A percentile compares a stretch with the other conserved stretches of the same genome.
phyloP scores from a whole-genome alignment of 2,329 filamentous ascomycete genomes.

The Leptographium flavum region DNA sequence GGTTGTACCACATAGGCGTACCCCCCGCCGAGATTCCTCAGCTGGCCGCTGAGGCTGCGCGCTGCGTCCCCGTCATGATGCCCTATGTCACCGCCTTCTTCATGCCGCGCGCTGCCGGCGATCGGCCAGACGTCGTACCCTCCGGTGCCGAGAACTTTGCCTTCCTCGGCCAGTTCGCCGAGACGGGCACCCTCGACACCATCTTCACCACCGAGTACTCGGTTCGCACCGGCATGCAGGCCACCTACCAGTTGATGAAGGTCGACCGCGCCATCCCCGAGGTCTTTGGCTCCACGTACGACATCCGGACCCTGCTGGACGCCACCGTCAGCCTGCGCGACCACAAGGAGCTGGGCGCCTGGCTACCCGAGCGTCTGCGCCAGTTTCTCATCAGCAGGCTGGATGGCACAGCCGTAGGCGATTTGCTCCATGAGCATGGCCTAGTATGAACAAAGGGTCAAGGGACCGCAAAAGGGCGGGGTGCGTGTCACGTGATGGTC shows the following conservation, averaged over 20 bases:
- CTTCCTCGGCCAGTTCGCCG: constrained; percentile 26
- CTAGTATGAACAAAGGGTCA: too few species aligned
- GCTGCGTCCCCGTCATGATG: constrained; percentile 24
- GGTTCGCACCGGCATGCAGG: constrained; percentile 20
- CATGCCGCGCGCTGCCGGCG: constrained; percentile 18
- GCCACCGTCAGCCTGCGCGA: constrained; percentile 11
- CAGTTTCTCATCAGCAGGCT: constrained; percentile 7
- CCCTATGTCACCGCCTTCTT: constrained; percentile 24
- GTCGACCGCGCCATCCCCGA: constrained; percentile 16
- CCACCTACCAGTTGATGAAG: constrained; percentile 17
- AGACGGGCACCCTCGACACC: constrained; percentile 21
- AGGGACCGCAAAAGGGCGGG: background rate
- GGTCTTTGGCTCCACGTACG: constrained; percentile 17
- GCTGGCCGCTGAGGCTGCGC: constrained; percentile 13
- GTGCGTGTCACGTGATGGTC: background rate
- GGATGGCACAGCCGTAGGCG: constrained; percentile 10
- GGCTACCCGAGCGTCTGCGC: constrained; percentile 11
- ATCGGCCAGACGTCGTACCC: constrained; percentile 25
- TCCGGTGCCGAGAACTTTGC: constrained; percentile 22
- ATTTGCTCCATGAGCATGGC: constrained; percentile 10
- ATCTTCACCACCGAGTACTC: constrained; percentile 26
- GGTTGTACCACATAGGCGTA: constrained; percentile 23
- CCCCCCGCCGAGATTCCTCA: constrained; percentile 15
- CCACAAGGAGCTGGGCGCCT: constrained; percentile 11
- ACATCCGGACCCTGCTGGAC: constrained; percentile 14